Conservation (phyloP, 192 early-diverging fungal genomes). For the Entomortierella beljakovae region DNA sequence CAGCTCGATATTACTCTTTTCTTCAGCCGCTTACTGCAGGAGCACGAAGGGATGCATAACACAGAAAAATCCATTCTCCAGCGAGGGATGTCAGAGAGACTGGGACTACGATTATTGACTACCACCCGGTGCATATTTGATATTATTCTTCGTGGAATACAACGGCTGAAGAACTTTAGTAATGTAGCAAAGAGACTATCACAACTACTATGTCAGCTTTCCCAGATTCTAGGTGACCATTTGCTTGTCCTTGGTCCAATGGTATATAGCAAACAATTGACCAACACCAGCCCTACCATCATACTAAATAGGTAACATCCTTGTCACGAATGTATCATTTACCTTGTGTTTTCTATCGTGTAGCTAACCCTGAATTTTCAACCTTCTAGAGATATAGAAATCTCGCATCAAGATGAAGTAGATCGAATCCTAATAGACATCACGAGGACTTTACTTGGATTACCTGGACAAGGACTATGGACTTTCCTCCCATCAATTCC, state of each 20-base stretch:
- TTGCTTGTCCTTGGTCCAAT: slow-evolving; percentile 34
- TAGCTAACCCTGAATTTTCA: neutral
- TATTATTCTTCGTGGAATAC: slow-evolving; percentile 16
- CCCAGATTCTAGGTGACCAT: slow-evolving; percentile 50
- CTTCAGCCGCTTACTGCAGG: slow-evolving; percentile 39
- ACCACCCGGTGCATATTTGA: slow-evolving; percentile 31
- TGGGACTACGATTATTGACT: slow-evolving; percentile 19
- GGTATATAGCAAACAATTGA: neutral
- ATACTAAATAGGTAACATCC: slow-evolving; percentile 2
- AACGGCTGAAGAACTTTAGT: slow-evolving; percentile 18
- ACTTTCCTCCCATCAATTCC: slow-evolving; percentile 47
- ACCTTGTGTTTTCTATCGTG: neutral
- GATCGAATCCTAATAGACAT: slow-evolving; percentile 23
- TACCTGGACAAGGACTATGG: slow-evolving; percentile 36
- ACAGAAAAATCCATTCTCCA: slow-evolving; percentile 28
- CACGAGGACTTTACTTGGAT: slow-evolving; percentile 15
- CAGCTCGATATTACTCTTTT: slow-evolving; percentile 53
- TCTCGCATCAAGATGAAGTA: slow-evolving; percentile 11
- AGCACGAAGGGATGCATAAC: slow-evolving; percentile 36
- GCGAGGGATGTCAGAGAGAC: slow-evolving; percentile 31
- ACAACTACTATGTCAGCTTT: slow-evolving; percentile 51
- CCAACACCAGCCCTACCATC: neutral
- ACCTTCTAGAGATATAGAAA: slow-evolving; percentile 10
- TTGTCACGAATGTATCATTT: neutral
- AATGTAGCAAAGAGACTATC: slow-evolving; percentile 45